Conservation (phyloP, 2,329 filamentous ascomycete genomes). For the Clonostachys chloroleuca region DNA sequence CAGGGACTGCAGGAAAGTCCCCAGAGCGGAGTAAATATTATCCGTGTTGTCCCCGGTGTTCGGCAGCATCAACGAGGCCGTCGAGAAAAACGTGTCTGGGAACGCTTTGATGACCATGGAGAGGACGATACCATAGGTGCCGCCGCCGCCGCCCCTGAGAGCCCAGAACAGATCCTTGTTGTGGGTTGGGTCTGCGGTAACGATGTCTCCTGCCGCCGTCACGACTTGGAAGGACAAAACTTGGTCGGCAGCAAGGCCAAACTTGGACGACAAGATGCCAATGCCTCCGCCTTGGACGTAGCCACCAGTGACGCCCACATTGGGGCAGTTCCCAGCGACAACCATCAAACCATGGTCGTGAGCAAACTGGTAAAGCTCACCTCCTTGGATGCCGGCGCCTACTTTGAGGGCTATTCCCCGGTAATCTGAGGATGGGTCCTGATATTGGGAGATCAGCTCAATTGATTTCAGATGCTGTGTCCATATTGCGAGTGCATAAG, state of each 20-base stretch:
- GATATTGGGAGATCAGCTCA: conserved; percentile 26
- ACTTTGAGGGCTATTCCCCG: conserved; percentile 47
- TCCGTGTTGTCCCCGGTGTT: conserved; percentile 13
- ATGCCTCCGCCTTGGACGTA: conserved; percentile 38
- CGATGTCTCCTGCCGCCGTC: conserved; percentile 37
- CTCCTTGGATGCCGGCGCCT: conserved; percentile 49
- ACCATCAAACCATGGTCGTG: conserved; percentile 61
- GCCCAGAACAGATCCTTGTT: conserved; percentile 61
- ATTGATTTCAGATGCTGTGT: conserved; percentile 48
- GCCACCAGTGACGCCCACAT: conserved; percentile 18
- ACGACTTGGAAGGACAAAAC: conserved; percentile 48
- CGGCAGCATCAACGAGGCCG: conserved; percentile 36
- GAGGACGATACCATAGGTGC: conserved; percentile 51
- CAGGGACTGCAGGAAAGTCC: neutral
- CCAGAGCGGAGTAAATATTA: conserved; percentile 1
- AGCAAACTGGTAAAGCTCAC: conserved; percentile 47
- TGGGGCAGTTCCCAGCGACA: conserved; percentile 43
- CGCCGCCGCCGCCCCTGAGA: conserved; percentile 47
- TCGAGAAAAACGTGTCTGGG: conserved; percentile 32
- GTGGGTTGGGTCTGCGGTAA: conserved; percentile 37
- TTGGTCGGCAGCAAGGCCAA: conserved; percentile 39
- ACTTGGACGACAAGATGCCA: conserved; percentile 36
- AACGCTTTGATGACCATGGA: conserved; percentile 50
- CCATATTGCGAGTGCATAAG: conserved; percentile 52
- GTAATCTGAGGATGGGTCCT: conserved; percentile 16